A percentile compares a stretch with the other conserved stretches of the same genome.
phyloP scores from a whole-genome alignment of 192 early-diverging fungal species.

The Gonapodya sp. region DNA sequence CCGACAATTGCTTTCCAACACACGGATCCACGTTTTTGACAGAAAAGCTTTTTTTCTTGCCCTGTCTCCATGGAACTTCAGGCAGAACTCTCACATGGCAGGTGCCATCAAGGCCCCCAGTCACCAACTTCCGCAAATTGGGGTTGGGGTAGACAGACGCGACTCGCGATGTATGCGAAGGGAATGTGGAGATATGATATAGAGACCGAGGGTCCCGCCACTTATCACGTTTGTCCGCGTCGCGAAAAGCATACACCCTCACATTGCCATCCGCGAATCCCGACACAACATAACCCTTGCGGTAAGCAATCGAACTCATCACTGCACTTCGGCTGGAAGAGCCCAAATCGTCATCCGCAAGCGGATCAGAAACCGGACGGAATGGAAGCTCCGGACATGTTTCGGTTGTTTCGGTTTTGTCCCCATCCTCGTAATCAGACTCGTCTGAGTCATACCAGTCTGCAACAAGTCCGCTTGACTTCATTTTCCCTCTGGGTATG shows the following conservation, averaged over 20 bases:
- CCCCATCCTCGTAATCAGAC: not conserved
- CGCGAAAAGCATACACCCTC: not conserved
- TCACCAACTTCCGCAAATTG: not conserved
- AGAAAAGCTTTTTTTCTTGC: not conserved
- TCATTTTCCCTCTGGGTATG: not conserved
- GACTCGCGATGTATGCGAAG: not conserved
- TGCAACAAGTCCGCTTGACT: not conserved
- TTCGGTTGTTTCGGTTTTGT: not conserved
- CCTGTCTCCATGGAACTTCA: not conserved
- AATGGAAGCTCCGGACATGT: not conserved
- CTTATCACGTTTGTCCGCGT: not conserved
- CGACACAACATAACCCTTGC: not conserved
- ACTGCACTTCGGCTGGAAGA: not conserved
- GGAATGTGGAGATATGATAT: not conserved
- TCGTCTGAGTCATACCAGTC: not conserved
- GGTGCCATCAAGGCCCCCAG: not conserved
- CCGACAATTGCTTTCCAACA: not conserved
- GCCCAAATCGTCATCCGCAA: not conserved
- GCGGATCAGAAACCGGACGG: not conserved
- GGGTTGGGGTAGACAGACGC: not conserved
- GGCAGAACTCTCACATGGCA: not conserved
- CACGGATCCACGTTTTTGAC: not conserved
- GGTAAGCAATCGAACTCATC: not conserved
- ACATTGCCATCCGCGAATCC: not conserved
- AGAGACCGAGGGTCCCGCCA: not conserved